Evolutionary conservation across 2,329 filamentous ascomycete genomes (phyloP).

Genomic region (Plenodomus lindquistii): DNA sequence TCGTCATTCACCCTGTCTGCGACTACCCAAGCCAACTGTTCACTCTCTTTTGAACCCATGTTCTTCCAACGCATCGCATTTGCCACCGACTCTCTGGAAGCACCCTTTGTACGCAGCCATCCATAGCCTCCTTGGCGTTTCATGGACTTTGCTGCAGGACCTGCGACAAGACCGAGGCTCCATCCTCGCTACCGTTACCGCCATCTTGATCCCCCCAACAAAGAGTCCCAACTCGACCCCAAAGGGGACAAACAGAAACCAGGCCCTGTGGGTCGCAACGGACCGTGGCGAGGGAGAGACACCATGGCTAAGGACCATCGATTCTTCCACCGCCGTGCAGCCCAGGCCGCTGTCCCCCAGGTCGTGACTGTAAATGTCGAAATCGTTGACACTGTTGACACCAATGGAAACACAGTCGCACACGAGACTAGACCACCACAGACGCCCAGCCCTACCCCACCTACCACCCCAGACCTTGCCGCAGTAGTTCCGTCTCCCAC

Average conservation of each 20-base stretch:
- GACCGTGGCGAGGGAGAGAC: constrained; percentile 22
- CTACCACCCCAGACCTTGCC: not conserved
- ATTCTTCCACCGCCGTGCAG: constrained; percentile 39
- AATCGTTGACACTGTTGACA: constrained; percentile 35
- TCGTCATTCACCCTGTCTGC: constrained; percentile 32
- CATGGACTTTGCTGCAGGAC: constrained; percentile 35
- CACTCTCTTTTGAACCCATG: constrained; percentile 35
- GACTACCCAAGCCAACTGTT: constrained; percentile 25
- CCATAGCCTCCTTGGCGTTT: constrained; percentile 12
- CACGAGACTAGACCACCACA: constrained; percentile 25
- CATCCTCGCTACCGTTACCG: constrained; percentile 29
- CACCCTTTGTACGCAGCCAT: constrained; percentile 21
- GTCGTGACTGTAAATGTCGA: constrained; percentile 36
- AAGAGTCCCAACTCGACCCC: constrained; percentile 1
- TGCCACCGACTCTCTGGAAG: constrained; percentile 26
- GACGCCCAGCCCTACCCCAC: not conserved
- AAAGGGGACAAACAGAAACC: constrained; percentile 16
- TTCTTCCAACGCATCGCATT: constrained; percentile 20
- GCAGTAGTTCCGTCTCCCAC: not conserved
- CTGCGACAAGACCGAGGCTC: constrained; percentile 29
- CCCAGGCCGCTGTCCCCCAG: constrained; percentile 13
- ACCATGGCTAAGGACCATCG: constrained; percentile 39
- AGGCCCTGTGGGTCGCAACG: constrained; percentile 8
- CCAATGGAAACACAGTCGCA: constrained; percentile 31
- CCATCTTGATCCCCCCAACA: constrained; percentile 13